Percentiles rank a stretch among this genome's conserved stretches.
These are phyloP conservation scores for Canariomyces notabilis DNA, from an alignment of 2,329 filamentous ascomycete species.

Conservation along the genomic window DNA sequence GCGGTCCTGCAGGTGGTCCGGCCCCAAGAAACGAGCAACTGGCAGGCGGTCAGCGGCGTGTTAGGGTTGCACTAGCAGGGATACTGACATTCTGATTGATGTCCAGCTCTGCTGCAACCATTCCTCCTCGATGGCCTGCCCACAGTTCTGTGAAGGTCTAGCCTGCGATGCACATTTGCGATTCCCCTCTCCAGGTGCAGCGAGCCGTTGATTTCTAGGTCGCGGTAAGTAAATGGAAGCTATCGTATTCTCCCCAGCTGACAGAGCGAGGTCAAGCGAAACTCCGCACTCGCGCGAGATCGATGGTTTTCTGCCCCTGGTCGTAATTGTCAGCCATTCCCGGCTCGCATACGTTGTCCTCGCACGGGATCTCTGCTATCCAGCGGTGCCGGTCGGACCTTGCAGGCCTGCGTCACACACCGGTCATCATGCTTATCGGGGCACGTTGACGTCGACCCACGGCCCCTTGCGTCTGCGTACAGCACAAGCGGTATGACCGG, in stretches of 20 bases:
- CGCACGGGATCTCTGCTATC: neutral
- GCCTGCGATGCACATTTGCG: neutral
- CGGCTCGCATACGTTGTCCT: neutral
- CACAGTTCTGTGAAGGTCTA: neutral
- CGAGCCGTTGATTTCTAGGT: neutral
- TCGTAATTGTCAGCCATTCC: neutral
- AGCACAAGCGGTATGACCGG: neutral
- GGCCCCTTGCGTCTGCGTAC: too few relatives aligned
- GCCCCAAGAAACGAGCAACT: conserved; percentile 3
- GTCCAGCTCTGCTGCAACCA: neutral
- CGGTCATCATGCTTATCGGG: too few relatives aligned
- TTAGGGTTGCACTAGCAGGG: conserved; percentile 9
- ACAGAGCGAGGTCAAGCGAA: neutral
- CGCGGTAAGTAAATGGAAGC: neutral
- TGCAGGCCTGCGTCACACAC: neutral
- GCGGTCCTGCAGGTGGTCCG: neutral
- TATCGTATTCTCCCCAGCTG: neutral
- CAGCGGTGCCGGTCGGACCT: neutral
- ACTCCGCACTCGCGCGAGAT: too few relatives aligned
- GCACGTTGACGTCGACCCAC: neutral
- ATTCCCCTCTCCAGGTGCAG: neutral
- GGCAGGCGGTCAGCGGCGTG: conserved; percentile 14
- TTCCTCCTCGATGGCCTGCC: neutral
- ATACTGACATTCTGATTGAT: conserved; percentile 1
- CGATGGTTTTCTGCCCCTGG: neutral